A percentile compares a stretch with the other conserved stretches of the same genome.
These are phyloP conservation scores for Silene uniflora DNA, from an alignment of 148 eudicot genomes.

Conservation along the genomic window DNA sequence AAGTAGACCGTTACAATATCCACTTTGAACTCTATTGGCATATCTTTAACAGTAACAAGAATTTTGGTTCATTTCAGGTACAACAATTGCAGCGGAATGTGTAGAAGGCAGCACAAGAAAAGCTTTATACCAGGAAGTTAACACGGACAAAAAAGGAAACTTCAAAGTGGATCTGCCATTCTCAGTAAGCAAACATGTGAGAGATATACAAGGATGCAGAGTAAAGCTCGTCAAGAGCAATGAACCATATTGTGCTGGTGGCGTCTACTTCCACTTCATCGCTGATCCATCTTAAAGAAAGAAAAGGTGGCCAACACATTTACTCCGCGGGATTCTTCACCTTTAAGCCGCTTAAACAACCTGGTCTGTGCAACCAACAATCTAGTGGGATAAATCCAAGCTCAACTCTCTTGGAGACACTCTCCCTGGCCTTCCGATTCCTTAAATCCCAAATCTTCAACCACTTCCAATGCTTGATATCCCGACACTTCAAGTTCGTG, in stretches of 20 bases:
- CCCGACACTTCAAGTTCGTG: not conserved
- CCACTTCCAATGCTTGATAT: slow-evolving; percentile 10
- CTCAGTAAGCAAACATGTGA: slow-evolving; percentile 55
- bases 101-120: slow-evolving; percentile 22
- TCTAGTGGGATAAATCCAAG: not conserved
- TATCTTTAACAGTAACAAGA: too few species aligned
- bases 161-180: slow-evolving; percentile 61
- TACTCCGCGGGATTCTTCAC: slow-evolving; percentile 87
- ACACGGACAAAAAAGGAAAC: slow-evolving; percentile 56
- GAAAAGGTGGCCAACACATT: slow-evolving; percentile 39
- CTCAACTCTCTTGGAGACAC: not conserved
- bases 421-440: not conserved
- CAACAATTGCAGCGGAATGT: slow-evolving; percentile 78
- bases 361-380: slow-evolving; percentile 58
- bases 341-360: slow-evolving; percentile 69
- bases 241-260: slow-evolving; percentile 64
- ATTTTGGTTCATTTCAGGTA: slow-evolving; percentile 37
- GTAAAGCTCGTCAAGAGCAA: slow-evolving; percentile 66
- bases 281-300: slow-evolving; percentile 45
- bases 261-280: slow-evolving; percentile 67
- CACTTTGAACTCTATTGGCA: too few species aligned
- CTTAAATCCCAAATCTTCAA: not conserved
- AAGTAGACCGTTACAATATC: too few species aligned
- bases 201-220: slow-evolving; percentile 50
- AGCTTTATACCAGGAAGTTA: slow-evolving; percentile 44